Percentiles rank a stretch among this genome's conserved stretches.
Evolutionary conservation across 805 yeast genomes (phyloP).

Genomic region (Cyberlindnera petersonii): DNA sequence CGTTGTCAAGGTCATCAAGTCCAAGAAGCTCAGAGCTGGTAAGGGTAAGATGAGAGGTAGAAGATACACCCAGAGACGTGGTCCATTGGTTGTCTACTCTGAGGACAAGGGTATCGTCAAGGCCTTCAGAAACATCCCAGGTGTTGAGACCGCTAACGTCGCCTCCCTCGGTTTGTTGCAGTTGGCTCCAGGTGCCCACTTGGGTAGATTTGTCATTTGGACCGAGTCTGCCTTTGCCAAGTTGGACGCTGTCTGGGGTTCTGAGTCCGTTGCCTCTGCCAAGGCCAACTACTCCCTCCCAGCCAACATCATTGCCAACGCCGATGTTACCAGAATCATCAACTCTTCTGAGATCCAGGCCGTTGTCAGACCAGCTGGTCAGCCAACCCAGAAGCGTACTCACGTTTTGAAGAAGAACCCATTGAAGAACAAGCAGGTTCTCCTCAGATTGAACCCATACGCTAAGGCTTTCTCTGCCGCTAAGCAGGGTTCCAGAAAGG

Average conservation of each 20-base stretch:
- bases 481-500: constrained; percentile 84
- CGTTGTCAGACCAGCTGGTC: constrained; percentile 95
- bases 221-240: constrained; percentile 97
- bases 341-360: constrained; percentile 99
- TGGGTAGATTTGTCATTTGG: constrained; percentile 99
- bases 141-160: constrained; percentile 96
- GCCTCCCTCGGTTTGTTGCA: constrained; percentile 91
- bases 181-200: constrained; percentile 99
- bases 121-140: constrained; percentile 99
- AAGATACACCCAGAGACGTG: constrained; percentile 99
- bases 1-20: constrained; percentile 94
- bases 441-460: constrained; percentile 98
- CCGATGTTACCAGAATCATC: constrained; percentile 95
- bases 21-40: constrained; percentile 99
- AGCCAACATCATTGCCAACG: constrained; percentile 87
- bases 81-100: constrained; percentile 98
- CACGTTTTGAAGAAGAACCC: constrained; percentile 99
- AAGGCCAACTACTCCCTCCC: constrained; percentile 93
- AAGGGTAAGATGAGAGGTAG: constrained; percentile 99
- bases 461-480: constrained; percentile 94
- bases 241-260: constrained; percentile 96
- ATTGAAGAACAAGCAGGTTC: constrained; percentile 97
- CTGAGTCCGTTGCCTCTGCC: constrained; percentile 77
- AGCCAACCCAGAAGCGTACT: constrained; percentile 86
- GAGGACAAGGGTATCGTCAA: constrained; percentile 96